Evolutionary conservation across 306 rosid genomes (phyloP).

Genomic region (Cucurbita maxima): DNA sequence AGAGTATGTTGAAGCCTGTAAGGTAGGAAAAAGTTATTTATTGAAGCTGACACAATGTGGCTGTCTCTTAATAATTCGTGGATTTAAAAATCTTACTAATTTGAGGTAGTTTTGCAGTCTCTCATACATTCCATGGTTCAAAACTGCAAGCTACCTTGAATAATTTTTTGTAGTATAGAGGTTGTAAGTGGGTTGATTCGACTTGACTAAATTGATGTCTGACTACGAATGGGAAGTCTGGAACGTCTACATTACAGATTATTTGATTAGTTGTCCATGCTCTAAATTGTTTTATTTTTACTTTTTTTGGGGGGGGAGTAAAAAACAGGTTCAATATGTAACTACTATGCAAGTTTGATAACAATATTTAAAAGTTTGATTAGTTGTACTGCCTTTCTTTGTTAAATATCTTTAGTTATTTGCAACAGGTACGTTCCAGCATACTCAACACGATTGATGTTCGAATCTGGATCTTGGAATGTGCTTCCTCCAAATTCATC

Average conservation of each 20-base stretch:
- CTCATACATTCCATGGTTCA: too few relatives aligned
- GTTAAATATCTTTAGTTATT: constrained; percentile 7
- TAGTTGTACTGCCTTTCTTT: not conserved
- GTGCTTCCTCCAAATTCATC: constrained; percentile 63
- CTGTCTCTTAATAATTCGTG: too few relatives aligned
- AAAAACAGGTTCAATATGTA: not conserved
- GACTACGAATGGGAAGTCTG: not conserved
- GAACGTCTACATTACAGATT: not conserved
- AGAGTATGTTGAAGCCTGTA: not conserved
- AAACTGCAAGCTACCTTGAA: too few relatives aligned
- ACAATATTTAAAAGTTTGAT: too few relatives aligned
- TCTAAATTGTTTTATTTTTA: not conserved
- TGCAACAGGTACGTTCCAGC: constrained; percentile 79
- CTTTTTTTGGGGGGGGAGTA: not conserved
- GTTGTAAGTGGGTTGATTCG: not conserved
- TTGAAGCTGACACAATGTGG: too few relatives aligned
- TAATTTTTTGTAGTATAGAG: not conserved
- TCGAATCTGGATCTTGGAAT: constrained; percentile 56
- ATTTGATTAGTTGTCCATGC: not conserved
- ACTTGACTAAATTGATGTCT: not conserved
- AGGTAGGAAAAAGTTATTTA: not conserved
- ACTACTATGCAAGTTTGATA: too few relatives aligned
- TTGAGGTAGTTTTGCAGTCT: too few relatives aligned
- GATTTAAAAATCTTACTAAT: too few relatives aligned
- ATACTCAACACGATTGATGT: constrained; percentile 65